Conservation (phyloP, 2,329 filamentous ascomycete genomes). For the Stachybotrys echinatus region DNA sequence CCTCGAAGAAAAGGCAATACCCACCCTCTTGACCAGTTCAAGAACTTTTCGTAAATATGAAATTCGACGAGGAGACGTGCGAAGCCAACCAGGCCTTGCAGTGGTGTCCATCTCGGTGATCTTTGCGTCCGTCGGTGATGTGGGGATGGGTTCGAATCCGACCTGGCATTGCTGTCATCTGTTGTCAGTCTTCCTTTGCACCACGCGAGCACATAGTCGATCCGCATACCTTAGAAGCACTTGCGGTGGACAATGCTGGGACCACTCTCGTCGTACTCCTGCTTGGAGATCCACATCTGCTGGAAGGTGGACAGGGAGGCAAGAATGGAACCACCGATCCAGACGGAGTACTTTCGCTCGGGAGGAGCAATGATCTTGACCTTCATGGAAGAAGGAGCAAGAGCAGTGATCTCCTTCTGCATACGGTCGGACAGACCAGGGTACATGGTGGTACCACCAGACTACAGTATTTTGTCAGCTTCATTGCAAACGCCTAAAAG, state of each 20-base stretch:
- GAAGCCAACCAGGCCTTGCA: conserved; percentile 37
- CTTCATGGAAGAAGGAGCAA: conserved; percentile 99
- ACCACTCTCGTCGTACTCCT: conserved; percentile 99
- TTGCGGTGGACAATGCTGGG: conserved; percentile 99
- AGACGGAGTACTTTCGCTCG: conserved; percentile 99
- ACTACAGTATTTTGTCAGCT: conserved; percentile 49
- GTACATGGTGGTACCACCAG: conserved; percentile 99
- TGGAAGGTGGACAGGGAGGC: conserved; percentile 99
- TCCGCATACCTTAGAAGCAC: conserved; percentile 87
- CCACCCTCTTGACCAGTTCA: conserved; percentile 48
- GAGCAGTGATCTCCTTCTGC: conserved; percentile 99
- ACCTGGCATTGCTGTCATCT: conserved; percentile 13
- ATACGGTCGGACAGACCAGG: conserved; percentile 99
- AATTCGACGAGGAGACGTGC: conserved; percentile 45
- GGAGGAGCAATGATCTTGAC: conserved; percentile 99
- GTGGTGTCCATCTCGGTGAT: conserved; percentile 39
- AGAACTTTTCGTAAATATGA: conserved; percentile 55
- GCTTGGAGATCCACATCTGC: conserved; percentile 99
- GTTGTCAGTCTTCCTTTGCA: no score
- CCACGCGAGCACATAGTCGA: conserved; percentile 14
- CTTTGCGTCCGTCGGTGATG: conserved; percentile 31
- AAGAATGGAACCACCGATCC: conserved; percentile 99
- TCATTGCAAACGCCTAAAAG: no score
- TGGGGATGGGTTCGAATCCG: conserved; percentile 26
- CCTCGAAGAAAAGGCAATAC: conserved; percentile 41